A percentile compares a stretch with the other conserved stretches of the same genome.
Evolutionary conservation across 1,284 basidiomycete species (phyloP).

Genomic region (Sporisorium sorghi): DNA sequence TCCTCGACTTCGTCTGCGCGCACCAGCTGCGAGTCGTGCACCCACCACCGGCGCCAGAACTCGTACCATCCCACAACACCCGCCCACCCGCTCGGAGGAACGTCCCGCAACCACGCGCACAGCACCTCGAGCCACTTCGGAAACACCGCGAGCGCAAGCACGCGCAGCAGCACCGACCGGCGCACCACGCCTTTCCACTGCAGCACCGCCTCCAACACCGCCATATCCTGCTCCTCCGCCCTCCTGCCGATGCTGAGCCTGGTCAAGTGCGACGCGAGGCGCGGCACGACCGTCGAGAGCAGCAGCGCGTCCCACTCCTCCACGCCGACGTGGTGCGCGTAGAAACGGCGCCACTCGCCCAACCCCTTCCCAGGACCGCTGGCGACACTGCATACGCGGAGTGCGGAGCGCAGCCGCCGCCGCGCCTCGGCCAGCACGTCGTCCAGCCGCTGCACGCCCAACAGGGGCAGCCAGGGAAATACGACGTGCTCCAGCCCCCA

Average conservation of each 20-base stretch:
- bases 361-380: slow-evolving; percentile 34
- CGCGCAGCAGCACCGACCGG: slow-evolving; percentile 47
- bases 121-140: slow-evolving; percentile 94
- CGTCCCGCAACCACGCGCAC: slow-evolving; percentile 90
- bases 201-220: slow-evolving; percentile 81
- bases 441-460: slow-evolving; percentile 81
- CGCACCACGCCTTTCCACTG: slow-evolving; percentile 82
- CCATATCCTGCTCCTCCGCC: slow-evolving; percentile 81
- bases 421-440: slow-evolving; percentile 85
- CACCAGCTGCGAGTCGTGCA: slow-evolving; percentile 74
- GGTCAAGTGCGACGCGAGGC: slow-evolving; percentile 82
- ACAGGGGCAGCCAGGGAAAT: slow-evolving; percentile 90
- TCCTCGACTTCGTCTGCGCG: not conserved
- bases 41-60: slow-evolving; percentile 86
- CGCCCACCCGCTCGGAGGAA: slow-evolving; percentile 82
- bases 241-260: slow-evolving; percentile 88
- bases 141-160: slow-evolving; percentile 85
- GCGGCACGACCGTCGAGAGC: slow-evolving; percentile 89
- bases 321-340: slow-evolving; percentile 2
- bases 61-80: slow-evolving; percentile 89
- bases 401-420: slow-evolving; percentile 81
- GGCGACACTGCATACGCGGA: slow-evolving; percentile 78
- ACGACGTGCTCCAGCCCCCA: slow-evolving; percentile 79
- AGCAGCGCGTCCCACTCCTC: slow-evolving; percentile 89
- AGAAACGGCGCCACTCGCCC: slow-evolving; percentile 50